Evolutionary conservation across 163 green algal genomes (phyloP).

Genomic region (Scenedesmus sp.): DNA sequence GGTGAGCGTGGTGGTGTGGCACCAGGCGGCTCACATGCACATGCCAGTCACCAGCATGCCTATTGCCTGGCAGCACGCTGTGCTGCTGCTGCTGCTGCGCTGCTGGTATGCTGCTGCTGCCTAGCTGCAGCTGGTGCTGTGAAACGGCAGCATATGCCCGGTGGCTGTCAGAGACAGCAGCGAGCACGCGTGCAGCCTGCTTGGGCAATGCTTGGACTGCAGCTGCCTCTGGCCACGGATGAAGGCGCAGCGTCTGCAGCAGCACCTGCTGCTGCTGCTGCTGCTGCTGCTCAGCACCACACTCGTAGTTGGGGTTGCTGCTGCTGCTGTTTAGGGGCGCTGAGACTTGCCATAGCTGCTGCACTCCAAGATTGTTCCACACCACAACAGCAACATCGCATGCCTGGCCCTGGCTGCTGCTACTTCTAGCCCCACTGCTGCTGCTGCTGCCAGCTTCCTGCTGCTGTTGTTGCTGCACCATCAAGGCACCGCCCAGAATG

Average conservation of each 20-base stretch:
- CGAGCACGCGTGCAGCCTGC: background rate
- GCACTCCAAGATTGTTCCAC: background rate
- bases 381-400: background rate
- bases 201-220: background rate
- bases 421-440: background rate
- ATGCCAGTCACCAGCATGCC: constrained; percentile 3
- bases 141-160: background rate
- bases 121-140: background rate
- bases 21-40: constrained; percentile 20
- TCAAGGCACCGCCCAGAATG: background rate
- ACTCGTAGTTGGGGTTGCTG: background rate
- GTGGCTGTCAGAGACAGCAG: background rate
- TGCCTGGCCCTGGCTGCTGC: background rate
- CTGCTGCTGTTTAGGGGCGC: background rate
- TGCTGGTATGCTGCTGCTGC: background rate
- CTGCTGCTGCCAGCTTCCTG: background rate
- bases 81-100: constrained; percentile 40
- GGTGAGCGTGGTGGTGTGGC: background rate
- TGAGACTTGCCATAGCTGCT: background rate
- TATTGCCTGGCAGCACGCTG: background rate
- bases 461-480: background rate
- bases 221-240: background rate
- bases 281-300: background rate
- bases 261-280: background rate
- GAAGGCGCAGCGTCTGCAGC: background rate